Evolutionary conservation across 2,329 filamentous ascomycete genomes (phyloP).

Genomic region (Penicillium hordei): DNA sequence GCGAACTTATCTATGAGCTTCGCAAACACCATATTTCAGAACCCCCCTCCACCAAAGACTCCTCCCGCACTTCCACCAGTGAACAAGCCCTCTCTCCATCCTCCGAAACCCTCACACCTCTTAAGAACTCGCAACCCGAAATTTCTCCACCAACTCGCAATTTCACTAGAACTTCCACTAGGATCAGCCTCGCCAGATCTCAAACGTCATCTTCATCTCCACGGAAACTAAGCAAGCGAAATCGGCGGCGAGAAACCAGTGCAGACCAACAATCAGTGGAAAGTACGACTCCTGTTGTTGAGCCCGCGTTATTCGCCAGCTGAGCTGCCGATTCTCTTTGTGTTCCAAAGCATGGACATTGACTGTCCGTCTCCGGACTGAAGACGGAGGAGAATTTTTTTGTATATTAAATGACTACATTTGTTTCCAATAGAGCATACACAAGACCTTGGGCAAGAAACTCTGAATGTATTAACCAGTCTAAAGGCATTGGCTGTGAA

Average conservation of each 20-base stretch:
- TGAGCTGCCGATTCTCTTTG: background rate
- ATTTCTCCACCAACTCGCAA: constrained; percentile 8
- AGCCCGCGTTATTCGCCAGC: background rate
- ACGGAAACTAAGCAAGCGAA: constrained; percentile 1
- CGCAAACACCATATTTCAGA: constrained; percentile 21
- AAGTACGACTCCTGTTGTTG: background rate
- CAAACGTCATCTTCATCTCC: background rate
- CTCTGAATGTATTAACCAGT: constrained; percentile 1
- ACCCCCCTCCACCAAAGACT: constrained; percentile 7
- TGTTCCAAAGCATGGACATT: background rate
- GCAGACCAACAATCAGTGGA: background rate
- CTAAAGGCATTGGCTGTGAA: constrained; percentile 6
- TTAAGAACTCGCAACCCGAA: background rate
- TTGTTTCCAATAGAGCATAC: constrained; percentile 12
- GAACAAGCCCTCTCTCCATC: constrained; percentile 8
- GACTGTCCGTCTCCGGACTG: background rate
- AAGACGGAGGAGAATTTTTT: background rate
- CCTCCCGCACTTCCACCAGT: constrained; percentile 3
- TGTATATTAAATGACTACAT: constrained; percentile 11
- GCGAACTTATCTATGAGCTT: constrained; percentile 31
- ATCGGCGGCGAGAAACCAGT: background rate
- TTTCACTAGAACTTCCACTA: constrained; percentile 17
- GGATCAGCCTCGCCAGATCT: constrained; percentile 5
- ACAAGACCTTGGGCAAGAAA: background rate
- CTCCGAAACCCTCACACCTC: background rate